Evolutionary conservation across 208 protist genomes (phyloP), one percentile per base, ranked within the genome.

Genomic region (Trypanosoma congolense): DNA sequence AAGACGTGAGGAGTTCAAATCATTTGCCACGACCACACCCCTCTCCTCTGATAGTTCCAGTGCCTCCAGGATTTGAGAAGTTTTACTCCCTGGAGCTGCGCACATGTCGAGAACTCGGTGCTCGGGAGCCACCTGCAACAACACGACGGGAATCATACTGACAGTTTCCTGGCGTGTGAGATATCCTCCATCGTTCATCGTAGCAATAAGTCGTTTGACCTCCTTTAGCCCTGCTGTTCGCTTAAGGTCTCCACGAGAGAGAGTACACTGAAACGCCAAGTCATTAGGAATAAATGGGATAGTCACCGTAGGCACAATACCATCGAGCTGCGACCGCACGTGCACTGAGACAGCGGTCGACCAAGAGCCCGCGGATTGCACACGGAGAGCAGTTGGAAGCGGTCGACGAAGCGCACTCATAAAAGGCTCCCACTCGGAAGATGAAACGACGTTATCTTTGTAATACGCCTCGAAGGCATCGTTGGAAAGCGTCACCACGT

Each of bases 81-180:
- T 93, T 51, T 95, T 95, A 69, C 86, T 94, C 2, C 87, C 88
- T 5, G 90, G 87, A 3, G 88, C 86, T 22, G 90, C 85, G 33
- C 88, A 95, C 70, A 94, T 75, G 65, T 96, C 88, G 22, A 95
- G 79, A 33, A 94, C 86, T 19, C 68, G 75, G 48, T 94, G 70
- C 25, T 78, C 78, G 12, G 80, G 78, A 62, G 56, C 49, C 38
- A 90, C 81, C 42, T 91, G 71, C n/a, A 94, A 75, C 19, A 89
- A 56, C n/a, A 94, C 52, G 6, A 79, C 72, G 3, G 87, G 87
- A 22, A 96, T 59, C 90, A 96, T 96, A 61, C 83, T 92, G 26
- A 96, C 90, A 9, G 79, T 81, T 71, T 96, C 86, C 71, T 96
- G 90, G 8, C 97, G 85, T 4, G 87, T 93, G 19, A 98, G 60